Evolutionary conservation across 192 early-diverging fungal species (phyloP), one percentile per base, ranked within the genome.

Genomic region (Coemansia erecta): DNA sequence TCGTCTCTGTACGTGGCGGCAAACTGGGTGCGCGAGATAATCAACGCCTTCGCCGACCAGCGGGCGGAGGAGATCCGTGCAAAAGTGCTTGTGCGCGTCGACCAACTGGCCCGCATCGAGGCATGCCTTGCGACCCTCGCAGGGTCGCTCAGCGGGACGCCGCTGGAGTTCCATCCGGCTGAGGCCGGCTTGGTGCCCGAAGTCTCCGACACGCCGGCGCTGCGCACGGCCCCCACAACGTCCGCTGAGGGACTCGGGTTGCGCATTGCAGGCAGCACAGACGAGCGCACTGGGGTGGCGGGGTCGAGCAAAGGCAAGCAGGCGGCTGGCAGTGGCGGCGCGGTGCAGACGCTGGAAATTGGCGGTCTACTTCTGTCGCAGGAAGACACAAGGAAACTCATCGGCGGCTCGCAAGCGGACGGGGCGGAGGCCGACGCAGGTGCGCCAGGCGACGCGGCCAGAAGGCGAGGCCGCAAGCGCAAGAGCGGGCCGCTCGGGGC

Each of bases 11-110:
- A 68, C 10, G 56, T 60, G 40, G 57, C 70, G 0, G 68, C 51
- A 19, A 67, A 63, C 68, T 89, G 89, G 89, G 60, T 86, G 45
- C 85, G 87, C 19, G 89, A 91, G 57, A 55, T 85, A 8, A 66
- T 88, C 22, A 91, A 87, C 43, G 83, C 87, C 8, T 92, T 89
- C 61, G 70, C 80, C 7, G 71, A 72, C 53, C 74, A 82, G 60
- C 49, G 41, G 15, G 15, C 53, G 0, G 21, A 43, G 0, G 80
- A 74, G 22, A 66, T 74, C 2, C 68, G 63, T 4, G 37, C 56
- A 1, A 58, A 60, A 15, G 75, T 82, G 8, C 28, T 77, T 12
- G 41, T 47, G 49, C 70, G 80, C 4, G 65, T 69, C 23, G 70
- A 78, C 31, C 71, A 77, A 50, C 44, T 77, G 5, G 39, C 66